Evolutionary conservation across 441 rosid genomes (phyloP).

Genomic region (Eutrema salsugineum): DNA sequence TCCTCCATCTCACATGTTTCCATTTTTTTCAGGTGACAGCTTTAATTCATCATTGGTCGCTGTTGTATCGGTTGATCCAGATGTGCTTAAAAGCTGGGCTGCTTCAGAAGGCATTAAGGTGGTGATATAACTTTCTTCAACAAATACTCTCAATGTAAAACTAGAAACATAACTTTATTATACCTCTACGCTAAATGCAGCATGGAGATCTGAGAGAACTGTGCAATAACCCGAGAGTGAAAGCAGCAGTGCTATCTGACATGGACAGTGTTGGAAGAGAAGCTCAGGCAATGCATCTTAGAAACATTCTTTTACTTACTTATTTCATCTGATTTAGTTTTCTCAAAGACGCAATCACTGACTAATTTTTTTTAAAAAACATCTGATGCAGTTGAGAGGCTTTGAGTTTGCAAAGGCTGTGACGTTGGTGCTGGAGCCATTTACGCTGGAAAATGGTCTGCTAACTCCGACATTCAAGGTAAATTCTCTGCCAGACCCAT

Average conservation of each 20-base stretch:
- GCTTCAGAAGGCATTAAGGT: constrained; percentile 87
- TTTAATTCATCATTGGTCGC: constrained; percentile 86
- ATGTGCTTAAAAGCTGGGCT: constrained; percentile 80
- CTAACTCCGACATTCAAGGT: constrained; percentile 97
- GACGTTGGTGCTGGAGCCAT: constrained; percentile 81
- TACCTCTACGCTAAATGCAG: constrained; percentile 34
- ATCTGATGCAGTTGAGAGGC: constrained; percentile 74
- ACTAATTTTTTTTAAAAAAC: background rate
- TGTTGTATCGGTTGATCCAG: constrained; percentile 80
- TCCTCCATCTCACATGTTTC: constrained; percentile 16
- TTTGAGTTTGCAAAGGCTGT: constrained; percentile 93
- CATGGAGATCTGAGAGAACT: constrained; percentile 58
- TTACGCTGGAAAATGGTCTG: constrained; percentile 80
- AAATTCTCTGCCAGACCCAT: constrained; percentile 20
- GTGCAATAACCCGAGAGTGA: constrained; percentile 71
- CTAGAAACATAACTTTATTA: background rate
- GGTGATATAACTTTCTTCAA: background rate
- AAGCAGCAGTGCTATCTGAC: constrained; percentile 77
- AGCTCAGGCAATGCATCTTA: constrained; percentile 62
- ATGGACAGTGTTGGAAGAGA: constrained; percentile 88
- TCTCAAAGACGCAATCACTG: background rate
- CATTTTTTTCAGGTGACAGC: constrained; percentile 73
- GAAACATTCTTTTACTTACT: background rate
- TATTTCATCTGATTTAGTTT: background rate
- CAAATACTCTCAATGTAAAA: background rate